These are phyloP conservation scores for Zalaria obscura DNA, from an alignment of 2,329 filamentous ascomycete species.

Conservation along the genomic window DNA sequence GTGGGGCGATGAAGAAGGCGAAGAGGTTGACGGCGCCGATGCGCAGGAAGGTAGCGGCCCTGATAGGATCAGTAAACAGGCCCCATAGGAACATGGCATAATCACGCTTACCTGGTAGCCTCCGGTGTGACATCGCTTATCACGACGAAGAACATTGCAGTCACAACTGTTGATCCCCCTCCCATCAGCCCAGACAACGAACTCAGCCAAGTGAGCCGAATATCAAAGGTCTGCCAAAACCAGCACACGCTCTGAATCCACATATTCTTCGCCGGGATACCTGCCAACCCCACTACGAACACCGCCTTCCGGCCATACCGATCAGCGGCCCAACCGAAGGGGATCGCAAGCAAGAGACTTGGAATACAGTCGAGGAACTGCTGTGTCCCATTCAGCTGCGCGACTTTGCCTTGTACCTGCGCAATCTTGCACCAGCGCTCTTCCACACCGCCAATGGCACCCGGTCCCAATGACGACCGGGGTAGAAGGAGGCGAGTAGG, in stretches of 20 bases:
- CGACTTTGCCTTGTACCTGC: slow-evolving; percentile 37
- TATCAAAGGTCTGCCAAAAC: slow-evolving; percentile 19
- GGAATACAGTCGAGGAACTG: slow-evolving; percentile 33
- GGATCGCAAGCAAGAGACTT: slow-evolving; percentile 22
- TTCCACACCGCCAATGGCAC: slow-evolving; percentile 17
- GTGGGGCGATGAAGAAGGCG: slow-evolving; percentile 16
- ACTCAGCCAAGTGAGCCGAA: slow-evolving; percentile 17
- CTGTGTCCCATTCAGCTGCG: slow-evolving; percentile 36
- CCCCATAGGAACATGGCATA: no score
- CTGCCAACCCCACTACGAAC: slow-evolving; percentile 13
- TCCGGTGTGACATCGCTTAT: slow-evolving; percentile 18
- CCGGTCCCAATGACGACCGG: slow-evolving; percentile 12
- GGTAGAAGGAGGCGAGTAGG: slow-evolving; percentile 14
- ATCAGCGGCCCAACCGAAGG: slow-evolving; percentile 21
- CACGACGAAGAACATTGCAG: slow-evolving; percentile 14
- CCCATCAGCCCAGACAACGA: slow-evolving; percentile 15
- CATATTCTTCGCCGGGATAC: slow-evolving; percentile 9
- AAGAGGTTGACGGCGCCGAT: slow-evolving; percentile 15
- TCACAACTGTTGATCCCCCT: slow-evolving; percentile 13
- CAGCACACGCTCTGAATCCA: slow-evolving; percentile 20
- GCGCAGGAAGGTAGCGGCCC: slow-evolving; percentile 16
- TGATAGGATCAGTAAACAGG: neutral
- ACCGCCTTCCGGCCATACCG: slow-evolving; percentile 19
- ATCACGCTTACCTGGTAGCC: slow-evolving; percentile 5
- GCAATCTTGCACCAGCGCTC: slow-evolving; percentile 35